Conservation (phyloP, 129 eudicot species). For the Pittosporum tobira region DNA sequence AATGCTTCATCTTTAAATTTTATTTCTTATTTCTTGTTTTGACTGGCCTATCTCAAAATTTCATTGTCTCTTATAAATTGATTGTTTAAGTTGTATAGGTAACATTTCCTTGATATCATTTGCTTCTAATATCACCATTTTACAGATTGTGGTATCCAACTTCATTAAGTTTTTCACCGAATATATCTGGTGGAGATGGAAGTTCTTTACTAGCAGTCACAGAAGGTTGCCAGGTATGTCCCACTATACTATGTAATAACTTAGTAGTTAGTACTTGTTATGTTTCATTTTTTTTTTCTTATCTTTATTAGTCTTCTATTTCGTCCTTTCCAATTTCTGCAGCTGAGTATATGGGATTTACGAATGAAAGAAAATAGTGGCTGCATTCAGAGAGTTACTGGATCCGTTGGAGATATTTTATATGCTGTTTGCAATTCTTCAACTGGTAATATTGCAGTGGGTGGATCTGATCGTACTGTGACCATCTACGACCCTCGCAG, state of each 20-base stretch:
- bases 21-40: neutral
- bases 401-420: constrained; percentile 62
- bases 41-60: neutral
- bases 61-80: neutral
- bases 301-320: constrained; percentile 4
- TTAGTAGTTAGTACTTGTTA: neutral
- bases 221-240: constrained; percentile 81
- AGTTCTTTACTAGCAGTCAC: constrained; percentile 66
- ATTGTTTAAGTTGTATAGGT: neutral
- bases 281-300: neutral
- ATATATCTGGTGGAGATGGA: constrained; percentile 32
- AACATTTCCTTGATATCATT: neutral
- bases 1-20: neutral
- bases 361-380: constrained; percentile 76
- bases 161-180: constrained; percentile 42
- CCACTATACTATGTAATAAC: neutral
- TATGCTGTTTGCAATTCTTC: constrained; percentile 64
- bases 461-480: constrained; percentile 79
- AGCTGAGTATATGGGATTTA: constrained; percentile 73
- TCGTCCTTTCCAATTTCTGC: constrained; percentile 7
- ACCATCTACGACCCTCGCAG: constrained; percentile 86
- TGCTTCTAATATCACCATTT: constrained; percentile 16
- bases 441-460: constrained; percentile 64
- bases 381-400: constrained; percentile 63
- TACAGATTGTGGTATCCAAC: constrained; percentile 80